Conservation (phyloP, 2,329 filamentous ascomycete species). For the Fusarium nurragi region DNA sequence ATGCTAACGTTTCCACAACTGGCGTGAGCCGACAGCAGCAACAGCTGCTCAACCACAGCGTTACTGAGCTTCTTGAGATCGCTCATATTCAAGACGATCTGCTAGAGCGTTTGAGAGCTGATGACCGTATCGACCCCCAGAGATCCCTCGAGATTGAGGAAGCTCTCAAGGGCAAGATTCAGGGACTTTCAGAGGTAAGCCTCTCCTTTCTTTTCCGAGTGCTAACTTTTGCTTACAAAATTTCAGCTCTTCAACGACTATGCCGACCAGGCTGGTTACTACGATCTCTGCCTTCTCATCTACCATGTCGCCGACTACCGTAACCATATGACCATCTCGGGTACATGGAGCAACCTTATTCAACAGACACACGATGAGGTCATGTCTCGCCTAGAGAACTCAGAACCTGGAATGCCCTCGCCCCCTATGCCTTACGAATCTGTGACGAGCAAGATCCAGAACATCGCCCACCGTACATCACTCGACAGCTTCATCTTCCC, state of each 20-base stretch:
- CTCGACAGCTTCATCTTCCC: conserved; percentile 74
- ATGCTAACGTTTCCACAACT: conserved; percentile 83
- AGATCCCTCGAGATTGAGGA: conserved; percentile 71
- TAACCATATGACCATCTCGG: conserved; percentile 82
- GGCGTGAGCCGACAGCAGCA: conserved; percentile 82
- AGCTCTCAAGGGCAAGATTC: conserved; percentile 80
- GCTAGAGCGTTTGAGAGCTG: conserved; percentile 77
- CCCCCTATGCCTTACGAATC: conserved; percentile 73
- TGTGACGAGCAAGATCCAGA: conserved; percentile 70
- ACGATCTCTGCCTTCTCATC: conserved; percentile 91
- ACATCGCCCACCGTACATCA: conserved; percentile 71
- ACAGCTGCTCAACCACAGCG: conserved; percentile 84
- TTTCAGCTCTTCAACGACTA: conserved; percentile 88
- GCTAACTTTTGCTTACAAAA: conserved; percentile 31
- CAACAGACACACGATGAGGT: conserved; percentile 72
- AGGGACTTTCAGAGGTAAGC: conserved; percentile 79
- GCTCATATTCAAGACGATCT: conserved; percentile 96
- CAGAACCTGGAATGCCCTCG: conserved; percentile 50
- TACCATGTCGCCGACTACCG: conserved; percentile 93
- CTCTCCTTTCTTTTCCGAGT: not conserved
- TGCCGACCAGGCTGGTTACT: conserved; percentile 90
- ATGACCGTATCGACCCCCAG: conserved; percentile 73
- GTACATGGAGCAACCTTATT: conserved; percentile 86
- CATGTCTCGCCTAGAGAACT: conserved; percentile 56
- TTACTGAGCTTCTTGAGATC: conserved; percentile 87